Percentiles rank a stretch among this genome's conserved stretches.
phyloP scores from a whole-genome alignment of 352 stramenopile species.

The Globisporangium polare region DNA sequence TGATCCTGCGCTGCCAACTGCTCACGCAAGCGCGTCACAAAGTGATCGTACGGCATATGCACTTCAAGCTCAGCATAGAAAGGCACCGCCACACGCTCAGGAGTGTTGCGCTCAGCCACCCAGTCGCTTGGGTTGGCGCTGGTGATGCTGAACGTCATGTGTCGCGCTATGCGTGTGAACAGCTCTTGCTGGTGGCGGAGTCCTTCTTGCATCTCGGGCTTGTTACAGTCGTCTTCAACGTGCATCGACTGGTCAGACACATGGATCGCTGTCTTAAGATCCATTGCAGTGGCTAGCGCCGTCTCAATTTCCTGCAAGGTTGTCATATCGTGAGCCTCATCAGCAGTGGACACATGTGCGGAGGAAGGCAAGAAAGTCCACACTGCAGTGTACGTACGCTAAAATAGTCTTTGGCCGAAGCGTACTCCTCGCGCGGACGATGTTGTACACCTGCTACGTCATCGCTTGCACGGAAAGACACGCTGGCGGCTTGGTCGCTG shows the following conservation, averaged over 20 bases:
- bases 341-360: not conserved
- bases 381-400: not conserved
- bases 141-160: slow-evolving; percentile 6
- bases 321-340: not conserved
- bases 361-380: not conserved
- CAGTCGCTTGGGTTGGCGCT: not conserved
- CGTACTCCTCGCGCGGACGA: not conserved
- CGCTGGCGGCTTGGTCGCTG: not conserved
- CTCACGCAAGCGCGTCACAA: slow-evolving; percentile 16
- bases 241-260: not conserved
- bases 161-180: too few relatives aligned
- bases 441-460: not conserved
- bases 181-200: too few relatives aligned
- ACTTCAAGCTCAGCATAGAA: not conserved
- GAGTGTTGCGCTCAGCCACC: not conserved
- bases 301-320: not conserved
- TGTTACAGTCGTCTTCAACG: too few relatives aligned
- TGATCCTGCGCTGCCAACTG: slow-evolving; percentile 29
- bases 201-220: too few relatives aligned
- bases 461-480: not conserved
- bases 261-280: not conserved
- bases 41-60: slow-evolving; percentile 15
- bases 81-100: slow-evolving; percentile 1
- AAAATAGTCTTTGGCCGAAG: not conserved
- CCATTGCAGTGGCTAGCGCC: not conserved